phyloP scores from a whole-genome alignment of 75 land plant genomes.

The Ceratopteris richardii region DNA sequence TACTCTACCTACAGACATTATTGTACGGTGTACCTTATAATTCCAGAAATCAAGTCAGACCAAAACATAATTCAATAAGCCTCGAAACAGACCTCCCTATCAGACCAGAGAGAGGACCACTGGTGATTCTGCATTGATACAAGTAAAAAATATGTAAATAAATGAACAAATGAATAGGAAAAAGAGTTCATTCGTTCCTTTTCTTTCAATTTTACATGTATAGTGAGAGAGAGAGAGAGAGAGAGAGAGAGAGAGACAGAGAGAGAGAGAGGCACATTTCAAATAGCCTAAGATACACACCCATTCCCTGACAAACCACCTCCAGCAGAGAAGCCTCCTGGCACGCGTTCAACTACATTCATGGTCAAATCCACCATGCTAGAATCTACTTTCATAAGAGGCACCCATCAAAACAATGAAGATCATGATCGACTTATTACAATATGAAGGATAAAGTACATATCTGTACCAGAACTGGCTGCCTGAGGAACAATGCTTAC shows the following conservation, averaged over 20 bases:
- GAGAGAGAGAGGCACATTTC: too few relatives aligned
- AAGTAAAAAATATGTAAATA: not conserved
- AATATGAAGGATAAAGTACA: not conserved
- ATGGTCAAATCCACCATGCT: constrained; percentile 84
- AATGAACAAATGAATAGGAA: too few relatives aligned
- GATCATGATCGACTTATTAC: not conserved
- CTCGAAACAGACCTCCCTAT: constrained; percentile 82
- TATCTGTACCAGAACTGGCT: constrained; percentile 50
- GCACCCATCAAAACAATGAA: not conserved
- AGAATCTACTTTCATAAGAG: constrained; percentile 41
- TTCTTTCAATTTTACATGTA: too few relatives aligned
- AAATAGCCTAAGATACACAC: constrained; percentile 25
- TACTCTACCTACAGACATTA: too few relatives aligned
- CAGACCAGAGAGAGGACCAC: constrained; percentile 85
- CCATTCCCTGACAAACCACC: constrained; percentile 94
- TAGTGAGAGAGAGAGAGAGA: too few relatives aligned
- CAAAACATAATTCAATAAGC: too few relatives aligned
- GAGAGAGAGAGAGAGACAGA: too few relatives aligned
- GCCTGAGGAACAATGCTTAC: constrained; percentile 91
- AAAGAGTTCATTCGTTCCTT: too few relatives aligned
- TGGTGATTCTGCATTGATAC: constrained; percentile 57
- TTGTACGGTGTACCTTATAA: too few relatives aligned
- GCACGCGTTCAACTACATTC: constrained; percentile 90
- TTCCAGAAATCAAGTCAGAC: too few relatives aligned
- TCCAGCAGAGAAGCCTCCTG: constrained; percentile 92